phyloP scores from a whole-genome alignment of 2,329 filamentous ascomycete species.

The Elsinoe perseae region DNA sequence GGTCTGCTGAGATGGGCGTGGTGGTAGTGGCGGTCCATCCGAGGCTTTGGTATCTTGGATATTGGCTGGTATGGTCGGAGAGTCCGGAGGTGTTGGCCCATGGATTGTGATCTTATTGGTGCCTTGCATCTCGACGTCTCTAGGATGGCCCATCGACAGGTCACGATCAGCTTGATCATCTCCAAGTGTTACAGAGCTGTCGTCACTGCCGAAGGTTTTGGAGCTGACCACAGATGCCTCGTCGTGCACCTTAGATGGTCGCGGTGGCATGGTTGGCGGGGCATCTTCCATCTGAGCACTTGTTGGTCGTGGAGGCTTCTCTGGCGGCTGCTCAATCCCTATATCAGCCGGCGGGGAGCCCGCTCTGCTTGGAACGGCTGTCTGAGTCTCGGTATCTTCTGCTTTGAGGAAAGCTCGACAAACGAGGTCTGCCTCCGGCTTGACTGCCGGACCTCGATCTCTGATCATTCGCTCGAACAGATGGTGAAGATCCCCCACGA shows the following conservation, averaged over 20 bases:
- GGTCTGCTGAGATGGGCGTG: constrained; percentile 36
- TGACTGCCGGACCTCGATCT: constrained; percentile 24
- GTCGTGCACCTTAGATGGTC: neutral
- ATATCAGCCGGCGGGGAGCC: constrained; percentile 9
- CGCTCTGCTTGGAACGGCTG: constrained; percentile 6
- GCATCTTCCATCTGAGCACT: neutral
- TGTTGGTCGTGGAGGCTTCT: constrained; percentile 1
- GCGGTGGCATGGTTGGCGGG: neutral
- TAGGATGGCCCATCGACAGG: neutral
- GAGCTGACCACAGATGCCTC: neutral
- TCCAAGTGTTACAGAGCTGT: neutral
- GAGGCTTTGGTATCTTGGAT: constrained; percentile 18
- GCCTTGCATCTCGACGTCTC: constrained; percentile 22
- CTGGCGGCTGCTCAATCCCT: constrained; percentile 13
- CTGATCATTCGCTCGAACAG: constrained; percentile 33
- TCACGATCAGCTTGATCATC: constrained; percentile 3
- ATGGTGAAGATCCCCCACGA: constrained; percentile 29
- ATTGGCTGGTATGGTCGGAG: constrained; percentile 24
- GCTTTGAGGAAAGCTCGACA: constrained; percentile 28
- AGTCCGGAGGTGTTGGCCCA: constrained; percentile 26
- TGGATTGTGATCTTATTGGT: constrained; percentile 16
- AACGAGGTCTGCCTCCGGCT: constrained; percentile 30
- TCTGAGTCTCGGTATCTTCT: constrained; percentile 13
- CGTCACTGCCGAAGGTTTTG: neutral
- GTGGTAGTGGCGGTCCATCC: constrained; percentile 49